A percentile compares a stretch with the other conserved stretches of the same genome.
Conservation (phyloP, 208 protist genomes). For the Blechomonas ayalai region DNA sequence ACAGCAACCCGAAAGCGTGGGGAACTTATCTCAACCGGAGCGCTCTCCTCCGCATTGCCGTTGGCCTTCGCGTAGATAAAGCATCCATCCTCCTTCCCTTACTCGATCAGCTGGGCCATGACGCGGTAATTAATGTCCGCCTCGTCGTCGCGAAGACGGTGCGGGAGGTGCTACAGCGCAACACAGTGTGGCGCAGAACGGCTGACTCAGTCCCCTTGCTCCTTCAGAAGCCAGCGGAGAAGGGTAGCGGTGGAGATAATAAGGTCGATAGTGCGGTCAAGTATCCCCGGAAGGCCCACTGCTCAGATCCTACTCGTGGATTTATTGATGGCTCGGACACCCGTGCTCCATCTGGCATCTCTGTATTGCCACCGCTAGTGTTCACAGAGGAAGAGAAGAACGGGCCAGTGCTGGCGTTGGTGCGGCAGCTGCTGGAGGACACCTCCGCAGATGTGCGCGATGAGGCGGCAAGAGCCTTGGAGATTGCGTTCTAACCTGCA, state of each 20-base stretch:
- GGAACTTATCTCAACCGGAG: constrained; percentile 70
- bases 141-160: constrained; percentile 69
- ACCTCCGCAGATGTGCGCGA: constrained; percentile 60
- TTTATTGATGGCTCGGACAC: no score
- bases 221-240: no score
- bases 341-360: no score
- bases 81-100: constrained; percentile 56
- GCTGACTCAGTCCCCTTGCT: no score
- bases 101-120: constrained; percentile 53
- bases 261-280: no score
- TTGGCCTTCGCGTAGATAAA: constrained; percentile 68
- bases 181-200: background rate
- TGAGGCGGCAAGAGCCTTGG: constrained; percentile 66
- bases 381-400: constrained; percentile 67
- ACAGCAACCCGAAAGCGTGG: constrained; percentile 32
- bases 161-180: constrained; percentile 29
- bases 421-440: constrained; percentile 70
- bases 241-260: no score
- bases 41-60: constrained; percentile 54
- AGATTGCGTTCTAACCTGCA: constrained; percentile 48
- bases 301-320: no score
- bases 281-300: no score
- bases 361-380: constrained; percentile 2
- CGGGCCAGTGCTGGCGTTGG: constrained; percentile 50
- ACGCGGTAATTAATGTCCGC: constrained; percentile 72